Evolutionary conservation across 2,329 filamentous ascomycete species (phyloP), one percentile per base, ranked within the genome.

Genomic region (Dactylonectria macrodidyma): DNA sequence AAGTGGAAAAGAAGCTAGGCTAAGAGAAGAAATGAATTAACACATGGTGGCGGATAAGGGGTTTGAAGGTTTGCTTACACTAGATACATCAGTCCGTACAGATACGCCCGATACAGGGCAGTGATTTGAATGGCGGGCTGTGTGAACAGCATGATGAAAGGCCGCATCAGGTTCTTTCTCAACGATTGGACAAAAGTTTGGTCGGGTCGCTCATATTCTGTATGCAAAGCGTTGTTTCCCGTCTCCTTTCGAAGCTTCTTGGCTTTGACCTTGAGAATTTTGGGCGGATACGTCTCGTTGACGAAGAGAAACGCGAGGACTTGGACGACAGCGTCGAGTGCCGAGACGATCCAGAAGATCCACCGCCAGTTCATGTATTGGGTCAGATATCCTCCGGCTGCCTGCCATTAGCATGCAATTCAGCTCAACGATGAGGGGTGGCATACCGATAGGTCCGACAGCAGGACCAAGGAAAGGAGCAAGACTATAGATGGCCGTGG

Each of bases 61-160:
- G 0, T n/a, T 1, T 11, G 1, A 3, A 5, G 2, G 7, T 36
- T 0, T 0, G 67, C 78, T 72, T 71, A 79, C 68, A 88, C 79
- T 3, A 89, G 78, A 67, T 88, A 89, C 56, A 89, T 81, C n/a
- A 87, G 82, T 1, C 86, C 86, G 67, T 88, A 89, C 3, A 86
- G 75, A 26, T 87, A 82, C 0, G 84, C 83, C 10, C 86, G 80
- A 64, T 87, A 87, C 0, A 86, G 70, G 0, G 84, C 83, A 3
- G 88, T 81, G 1, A 87, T 76, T 52, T 87, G 81, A 9, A 89
- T 79, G 7, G 87, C 84, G 0, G 86, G 86, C 12, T 87, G 86
- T 0, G 83, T 81, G 19, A 84, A 78, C 2, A 88, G 78, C 74
- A 89, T 82, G 26, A 84, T 81, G 9, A 86, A 78, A 0, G 87